phyloP scores from a whole-genome alignment of 2,329 filamentous ascomycete species.

The Chaetothyriales sp. region DNA sequence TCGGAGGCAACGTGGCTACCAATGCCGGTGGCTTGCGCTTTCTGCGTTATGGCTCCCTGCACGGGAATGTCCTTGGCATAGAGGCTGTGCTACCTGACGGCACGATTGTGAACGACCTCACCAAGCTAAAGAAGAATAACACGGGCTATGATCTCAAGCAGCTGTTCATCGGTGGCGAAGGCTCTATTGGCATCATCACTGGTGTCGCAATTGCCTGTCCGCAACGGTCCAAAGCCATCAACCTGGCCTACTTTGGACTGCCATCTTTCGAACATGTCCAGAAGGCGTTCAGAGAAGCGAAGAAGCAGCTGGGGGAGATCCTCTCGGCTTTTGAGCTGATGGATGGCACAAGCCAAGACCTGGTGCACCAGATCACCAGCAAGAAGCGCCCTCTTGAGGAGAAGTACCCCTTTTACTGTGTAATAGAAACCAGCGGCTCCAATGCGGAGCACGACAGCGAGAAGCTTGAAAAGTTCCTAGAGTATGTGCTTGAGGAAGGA shows the following conservation, averaged over 20 bases:
- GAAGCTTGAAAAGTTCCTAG: constrained; percentile 80
- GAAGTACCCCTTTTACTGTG: constrained; percentile 84
- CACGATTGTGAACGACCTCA: constrained; percentile 78
- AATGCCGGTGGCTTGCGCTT: constrained; percentile 87
- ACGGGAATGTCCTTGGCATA: constrained; percentile 80
- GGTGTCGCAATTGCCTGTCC: constrained; percentile 80
- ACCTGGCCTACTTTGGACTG: constrained; percentile 87
- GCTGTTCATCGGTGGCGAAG: constrained; percentile 88
- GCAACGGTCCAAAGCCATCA: constrained; percentile 70
- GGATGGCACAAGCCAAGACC: constrained; percentile 67
- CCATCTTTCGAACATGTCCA: constrained; percentile 83
- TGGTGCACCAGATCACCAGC: constrained; percentile 59
- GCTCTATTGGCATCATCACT: constrained; percentile 88
- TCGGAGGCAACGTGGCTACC: constrained; percentile 89
- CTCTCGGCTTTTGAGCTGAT: constrained; percentile 96
- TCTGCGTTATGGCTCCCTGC: constrained; percentile 81
- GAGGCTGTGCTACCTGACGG: constrained; percentile 90
- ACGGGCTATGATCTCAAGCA: constrained; percentile 97
- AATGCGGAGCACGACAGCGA: constrained; percentile 85
- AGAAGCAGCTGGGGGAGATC: constrained; percentile 81
- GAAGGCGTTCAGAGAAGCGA: constrained; percentile 72
- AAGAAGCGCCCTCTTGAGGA: constrained; percentile 68
- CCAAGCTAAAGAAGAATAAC: constrained; percentile 89
- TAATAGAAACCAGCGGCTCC: constrained; percentile 90
- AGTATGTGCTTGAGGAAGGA: constrained; percentile 76